phyloP scores from a whole-genome alignment of 169 alveolate genomes.

The Cardiosporidium cionae region DNA sequence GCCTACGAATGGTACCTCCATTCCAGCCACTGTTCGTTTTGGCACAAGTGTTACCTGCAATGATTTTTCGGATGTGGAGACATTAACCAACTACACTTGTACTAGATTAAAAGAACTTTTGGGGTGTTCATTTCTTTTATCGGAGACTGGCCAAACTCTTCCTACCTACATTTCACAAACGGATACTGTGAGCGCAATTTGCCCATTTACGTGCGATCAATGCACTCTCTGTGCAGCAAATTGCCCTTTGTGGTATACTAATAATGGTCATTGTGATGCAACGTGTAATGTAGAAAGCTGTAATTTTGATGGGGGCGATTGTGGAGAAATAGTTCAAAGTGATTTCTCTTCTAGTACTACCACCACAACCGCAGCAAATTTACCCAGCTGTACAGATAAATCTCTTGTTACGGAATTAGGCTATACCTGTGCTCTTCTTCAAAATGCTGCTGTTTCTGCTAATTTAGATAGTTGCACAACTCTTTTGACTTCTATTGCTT shows the following conservation, averaged over 20 bases:
- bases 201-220: conserved; percentile 49
- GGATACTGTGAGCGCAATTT: conserved; percentile 42
- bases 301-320: conserved; percentile 49
- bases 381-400: conserved; percentile 40
- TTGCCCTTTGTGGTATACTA: conserved; percentile 49
- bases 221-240: conserved; percentile 47
- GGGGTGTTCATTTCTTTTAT: conserved; percentile 18
- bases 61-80: conserved; percentile 30
- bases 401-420: conserved; percentile 49
- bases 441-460: conserved; percentile 29
- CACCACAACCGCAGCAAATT: conserved; percentile 6
- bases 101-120: conserved; percentile 26
- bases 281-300: conserved; percentile 47
- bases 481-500: conserved; percentile 27
- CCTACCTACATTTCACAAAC: conserved; percentile 33
- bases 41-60: conserved; percentile 18
- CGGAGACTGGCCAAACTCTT: conserved; percentile 29
- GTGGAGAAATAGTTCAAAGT: background rate
- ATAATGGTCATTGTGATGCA: conserved; percentile 38
- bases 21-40: too few species aligned
- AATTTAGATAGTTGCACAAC: conserved; percentile 42
- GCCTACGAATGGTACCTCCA: background rate
- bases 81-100: conserved; percentile 18
- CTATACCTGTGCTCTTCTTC: conserved; percentile 42
- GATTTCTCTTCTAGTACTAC: conserved; percentile 1